A percentile compares a stretch with the other conserved stretches of the same genome.
phyloP scores from a whole-genome alignment of 2,329 filamentous ascomycete genomes.

The Aspergillus phoenicis region DNA sequence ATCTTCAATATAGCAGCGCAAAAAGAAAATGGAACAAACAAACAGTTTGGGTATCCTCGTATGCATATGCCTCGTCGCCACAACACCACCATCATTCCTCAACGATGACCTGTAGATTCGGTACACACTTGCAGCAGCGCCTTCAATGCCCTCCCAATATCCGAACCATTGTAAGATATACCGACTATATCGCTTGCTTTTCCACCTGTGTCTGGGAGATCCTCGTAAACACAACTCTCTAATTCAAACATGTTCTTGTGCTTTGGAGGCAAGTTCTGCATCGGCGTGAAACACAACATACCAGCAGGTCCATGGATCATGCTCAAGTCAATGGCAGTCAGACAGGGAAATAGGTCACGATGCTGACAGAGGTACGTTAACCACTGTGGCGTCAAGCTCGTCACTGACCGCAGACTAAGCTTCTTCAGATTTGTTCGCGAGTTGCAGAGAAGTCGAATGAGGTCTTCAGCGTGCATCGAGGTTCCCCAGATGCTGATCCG shows the following conservation, averaged over 20 bases:
- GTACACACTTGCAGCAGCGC: not conserved
- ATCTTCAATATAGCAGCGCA: not conserved
- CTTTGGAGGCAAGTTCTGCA: not conserved
- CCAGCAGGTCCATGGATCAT: not conserved
- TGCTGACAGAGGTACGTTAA: slow-evolving; percentile 2
- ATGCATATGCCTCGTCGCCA: not conserved
- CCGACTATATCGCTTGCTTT: not conserved
- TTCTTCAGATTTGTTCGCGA: slow-evolving; percentile 7
- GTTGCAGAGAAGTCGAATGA: slow-evolving; percentile 6
- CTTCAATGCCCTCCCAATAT: not conserved
- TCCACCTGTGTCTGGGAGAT: not conserved
- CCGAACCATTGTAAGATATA: not conserved
- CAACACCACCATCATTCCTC: not conserved
- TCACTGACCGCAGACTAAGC: slow-evolving; percentile 3
- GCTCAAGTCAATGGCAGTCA: slow-evolving; percentile 6
- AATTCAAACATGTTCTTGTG: not conserved
- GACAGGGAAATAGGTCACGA: slow-evolving; percentile 6
- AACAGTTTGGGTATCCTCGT: not conserved
- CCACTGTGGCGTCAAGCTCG: not conserved
- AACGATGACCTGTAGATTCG: not conserved
- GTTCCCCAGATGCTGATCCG: slow-evolving; percentile 11
- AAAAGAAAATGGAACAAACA: not conserved
- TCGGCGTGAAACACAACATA: not conserved
- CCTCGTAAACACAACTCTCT: not conserved
- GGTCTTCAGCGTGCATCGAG: slow-evolving; percentile 1